phyloP scores from a whole-genome alignment of 345 rosid species.

The Balakata baccata region DNA sequence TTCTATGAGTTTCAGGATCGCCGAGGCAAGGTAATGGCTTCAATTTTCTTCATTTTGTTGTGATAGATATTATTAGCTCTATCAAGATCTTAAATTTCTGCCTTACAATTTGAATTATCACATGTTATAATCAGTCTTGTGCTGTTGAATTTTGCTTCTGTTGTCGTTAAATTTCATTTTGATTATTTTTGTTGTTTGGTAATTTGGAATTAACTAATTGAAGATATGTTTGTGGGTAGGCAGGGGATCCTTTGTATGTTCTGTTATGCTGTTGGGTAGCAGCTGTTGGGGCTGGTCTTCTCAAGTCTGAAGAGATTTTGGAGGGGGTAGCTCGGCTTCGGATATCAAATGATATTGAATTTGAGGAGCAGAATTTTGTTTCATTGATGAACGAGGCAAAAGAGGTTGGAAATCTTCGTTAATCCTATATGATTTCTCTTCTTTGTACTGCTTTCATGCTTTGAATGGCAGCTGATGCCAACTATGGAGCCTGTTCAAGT shows the following conservation, averaged over 20 bases:
- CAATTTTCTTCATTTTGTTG: not conserved
- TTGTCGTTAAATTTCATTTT: not conserved
- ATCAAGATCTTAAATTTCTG: not conserved
- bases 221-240: slow-evolving; percentile 42
- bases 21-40: slow-evolving; percentile 53
- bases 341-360: slow-evolving; percentile 76
- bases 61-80: not conserved
- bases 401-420: slow-evolving; percentile 49
- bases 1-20: slow-evolving; percentile 86
- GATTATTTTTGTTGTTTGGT: not conserved
- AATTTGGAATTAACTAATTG: not conserved
- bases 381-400: slow-evolving; percentile 76
- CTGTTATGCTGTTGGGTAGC: slow-evolving; percentile 91
- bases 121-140: not conserved
- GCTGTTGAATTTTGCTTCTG: not conserved
- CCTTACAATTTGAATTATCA: not conserved
- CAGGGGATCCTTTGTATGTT: slow-evolving; percentile 91
- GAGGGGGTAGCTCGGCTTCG: slow-evolving; percentile 81
- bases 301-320: slow-evolving; percentile 87
- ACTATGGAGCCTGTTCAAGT: not conserved
- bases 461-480: not conserved
- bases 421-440: not conserved
- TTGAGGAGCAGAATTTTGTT: slow-evolving; percentile 85
- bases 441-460: not conserved
- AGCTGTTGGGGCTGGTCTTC: slow-evolving; percentile 92